A percentile compares a stretch with the other conserved stretches of the same genome.
Conservation (phyloP, 495 filamentous ascomycete species). For the Podospora comata region DNA sequence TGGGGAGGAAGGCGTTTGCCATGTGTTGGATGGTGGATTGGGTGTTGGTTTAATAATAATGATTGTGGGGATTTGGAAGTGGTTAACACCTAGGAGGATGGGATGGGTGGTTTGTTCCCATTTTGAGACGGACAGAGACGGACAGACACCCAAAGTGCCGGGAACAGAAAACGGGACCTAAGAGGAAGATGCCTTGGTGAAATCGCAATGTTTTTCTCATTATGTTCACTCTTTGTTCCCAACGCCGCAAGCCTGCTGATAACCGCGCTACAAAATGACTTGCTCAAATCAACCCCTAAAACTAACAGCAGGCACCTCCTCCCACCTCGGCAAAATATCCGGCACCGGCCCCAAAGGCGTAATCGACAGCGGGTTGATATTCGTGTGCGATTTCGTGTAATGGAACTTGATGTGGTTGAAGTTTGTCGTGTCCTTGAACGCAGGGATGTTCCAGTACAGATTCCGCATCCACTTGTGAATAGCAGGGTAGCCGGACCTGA, state of each 20-base stretch:
- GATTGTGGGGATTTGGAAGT: too few species aligned
- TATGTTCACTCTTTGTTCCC: not conserved
- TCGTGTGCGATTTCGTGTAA: conserved; percentile 50
- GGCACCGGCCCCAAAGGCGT: conserved; percentile 65
- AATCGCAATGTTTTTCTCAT: not conserved
- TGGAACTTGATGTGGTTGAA: conserved; percentile 61
- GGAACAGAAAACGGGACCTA: not conserved
- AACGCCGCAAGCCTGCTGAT: not conserved
- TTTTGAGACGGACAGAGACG: not conserved
- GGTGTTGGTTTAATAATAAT: conserved; percentile 53
- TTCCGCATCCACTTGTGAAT: conserved; percentile 66
- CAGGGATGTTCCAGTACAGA: conserved; percentile 68
- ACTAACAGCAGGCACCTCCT: conserved; percentile 40
- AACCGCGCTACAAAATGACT: not conserved
- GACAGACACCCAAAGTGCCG: not conserved
- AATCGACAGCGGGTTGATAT: conserved; percentile 61
- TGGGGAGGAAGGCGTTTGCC: conserved; percentile 57
- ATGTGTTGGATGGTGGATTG: conserved; percentile 64
- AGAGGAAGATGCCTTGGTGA: not conserved
- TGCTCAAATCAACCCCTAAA: not conserved
- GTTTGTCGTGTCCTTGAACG: conserved; percentile 66
- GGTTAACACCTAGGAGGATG: not conserved
- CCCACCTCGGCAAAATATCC: conserved; percentile 50
- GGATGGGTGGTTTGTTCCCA: too few species aligned
- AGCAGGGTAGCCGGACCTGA: conserved; percentile 65